These are phyloP conservation scores for Penicillium lividum DNA, from an alignment of 495 filamentous ascomycete genomes.

Conservation along the genomic window DNA sequence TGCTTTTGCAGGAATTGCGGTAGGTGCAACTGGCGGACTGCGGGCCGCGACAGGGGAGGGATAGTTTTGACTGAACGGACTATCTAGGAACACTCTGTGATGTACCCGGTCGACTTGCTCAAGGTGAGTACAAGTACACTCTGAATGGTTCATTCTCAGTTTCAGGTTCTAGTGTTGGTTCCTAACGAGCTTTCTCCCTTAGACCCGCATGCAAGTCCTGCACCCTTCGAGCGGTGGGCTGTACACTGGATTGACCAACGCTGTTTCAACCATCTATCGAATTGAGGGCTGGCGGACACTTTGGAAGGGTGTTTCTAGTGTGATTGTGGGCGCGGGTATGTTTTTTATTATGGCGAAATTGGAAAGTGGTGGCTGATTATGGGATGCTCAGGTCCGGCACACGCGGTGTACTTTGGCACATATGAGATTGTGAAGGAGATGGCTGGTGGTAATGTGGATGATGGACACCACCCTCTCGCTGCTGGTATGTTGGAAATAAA, in stretches of 20 bases:
- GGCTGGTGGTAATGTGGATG: slow-evolving; percentile 86
- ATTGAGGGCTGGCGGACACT: slow-evolving; percentile 87
- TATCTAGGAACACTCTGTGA: slow-evolving; percentile 78
- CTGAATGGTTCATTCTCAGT: slow-evolving; percentile 3
- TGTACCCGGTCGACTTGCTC: slow-evolving; percentile 97
- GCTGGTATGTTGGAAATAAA: slow-evolving; percentile 62
- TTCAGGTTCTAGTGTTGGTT: neutral
- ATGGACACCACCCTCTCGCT: slow-evolving; percentile 90
- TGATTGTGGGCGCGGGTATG: slow-evolving; percentile 89
- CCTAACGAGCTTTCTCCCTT: slow-evolving; percentile 16
- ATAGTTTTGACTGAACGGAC: slow-evolving; percentile 22
- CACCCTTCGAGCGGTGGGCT: slow-evolving; percentile 82
- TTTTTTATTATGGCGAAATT: neutral
- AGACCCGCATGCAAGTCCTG: slow-evolving; percentile 98
- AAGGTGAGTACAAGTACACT: slow-evolving; percentile 68
- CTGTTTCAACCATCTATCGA: slow-evolving; percentile 84
- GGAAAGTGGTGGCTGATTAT: slow-evolving; percentile 25
- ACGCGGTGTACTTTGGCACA: slow-evolving; percentile 97
- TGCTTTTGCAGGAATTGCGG: slow-evolving; percentile 95
- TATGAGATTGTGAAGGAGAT: slow-evolving; percentile 96
- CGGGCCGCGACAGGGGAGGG: neutral
- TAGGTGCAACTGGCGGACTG: slow-evolving; percentile 40
- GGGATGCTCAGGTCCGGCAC: slow-evolving; percentile 74
- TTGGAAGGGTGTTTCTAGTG: slow-evolving; percentile 96
- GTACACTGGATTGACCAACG: slow-evolving; percentile 89